phyloP scores from a whole-genome alignment of 1,139 yeast species.

The Yamadazyma siamensis region DNA sequence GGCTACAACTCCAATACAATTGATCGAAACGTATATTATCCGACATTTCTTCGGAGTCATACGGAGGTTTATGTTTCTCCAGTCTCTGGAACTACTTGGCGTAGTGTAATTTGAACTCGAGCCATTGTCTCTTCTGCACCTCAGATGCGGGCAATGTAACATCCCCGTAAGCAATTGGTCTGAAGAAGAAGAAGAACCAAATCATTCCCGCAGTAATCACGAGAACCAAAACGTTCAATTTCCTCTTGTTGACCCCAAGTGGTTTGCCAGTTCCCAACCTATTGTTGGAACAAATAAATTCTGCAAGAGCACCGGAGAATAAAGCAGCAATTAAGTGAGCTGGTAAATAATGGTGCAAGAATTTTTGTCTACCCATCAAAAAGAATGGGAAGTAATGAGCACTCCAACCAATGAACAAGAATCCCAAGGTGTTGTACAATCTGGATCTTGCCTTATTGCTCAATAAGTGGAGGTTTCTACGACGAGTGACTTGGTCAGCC shows the following conservation, averaged over 20 bases:
- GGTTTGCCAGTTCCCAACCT: conserved; percentile 13
- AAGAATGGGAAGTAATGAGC: conserved; percentile 89
- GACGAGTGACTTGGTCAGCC: conserved; percentile 75
- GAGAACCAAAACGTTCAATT: conserved; percentile 32
- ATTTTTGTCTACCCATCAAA: conserved; percentile 89
- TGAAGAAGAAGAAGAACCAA: conserved; percentile 67
- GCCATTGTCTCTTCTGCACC: conserved; percentile 73
- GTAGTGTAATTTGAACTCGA: conserved; percentile 78
- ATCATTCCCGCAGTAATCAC: conserved; percentile 47
- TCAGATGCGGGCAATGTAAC: conserved; percentile 59
- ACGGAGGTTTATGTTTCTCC: too few relatives aligned
- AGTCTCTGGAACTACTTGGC: conserved; percentile 68
- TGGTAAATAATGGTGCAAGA: conserved; percentile 93
- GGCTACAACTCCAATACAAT: too few relatives aligned
- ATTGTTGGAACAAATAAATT: conserved; percentile 70
- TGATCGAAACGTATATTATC: too few relatives aligned
- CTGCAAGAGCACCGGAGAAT: conserved; percentile 78
- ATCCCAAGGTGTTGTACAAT: conserved; percentile 78
- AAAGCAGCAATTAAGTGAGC: conserved; percentile 91
- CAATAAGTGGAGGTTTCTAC: conserved; percentile 64
- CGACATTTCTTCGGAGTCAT: too few relatives aligned
- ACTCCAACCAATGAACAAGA: conserved; percentile 83
- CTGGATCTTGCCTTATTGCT: conserved; percentile 64
- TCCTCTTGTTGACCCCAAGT: conserved; percentile 22
- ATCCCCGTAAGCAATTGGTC: conserved; percentile 86